phyloP scores from a whole-genome alignment of 2,329 filamentous ascomycete species.

The Pseudogymnoascus sp. region DNA sequence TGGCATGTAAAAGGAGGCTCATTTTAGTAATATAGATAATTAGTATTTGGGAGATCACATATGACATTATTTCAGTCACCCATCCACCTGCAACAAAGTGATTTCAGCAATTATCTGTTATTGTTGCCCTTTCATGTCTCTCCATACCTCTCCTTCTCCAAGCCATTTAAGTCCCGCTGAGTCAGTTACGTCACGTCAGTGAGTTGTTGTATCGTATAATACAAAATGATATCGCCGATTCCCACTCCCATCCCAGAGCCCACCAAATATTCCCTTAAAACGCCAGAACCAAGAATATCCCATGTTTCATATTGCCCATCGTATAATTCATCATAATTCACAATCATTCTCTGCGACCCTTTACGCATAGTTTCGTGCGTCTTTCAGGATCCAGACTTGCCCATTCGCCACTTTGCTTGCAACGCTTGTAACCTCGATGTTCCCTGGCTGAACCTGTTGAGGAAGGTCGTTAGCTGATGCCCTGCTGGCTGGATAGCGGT shows the following conservation, averaged over 20 bases:
- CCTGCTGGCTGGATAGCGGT: background rate
- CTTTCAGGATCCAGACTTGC: constrained; percentile 56
- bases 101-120: background rate
- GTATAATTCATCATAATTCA: background rate
- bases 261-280: background rate
- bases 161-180: background rate
- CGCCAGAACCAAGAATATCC: background rate
- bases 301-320: background rate
- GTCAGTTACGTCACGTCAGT: background rate
- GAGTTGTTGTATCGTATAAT: background rate
- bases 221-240: background rate
- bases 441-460: constrained; percentile 63
- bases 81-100: background rate
- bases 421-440: constrained; percentile 66
- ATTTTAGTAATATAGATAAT: background rate
- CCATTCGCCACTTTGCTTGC: constrained; percentile 76
- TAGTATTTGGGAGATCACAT: background rate
- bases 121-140: background rate
- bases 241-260: background rate
- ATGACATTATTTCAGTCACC: background rate
- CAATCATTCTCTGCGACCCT: background rate
- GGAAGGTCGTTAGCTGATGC: constrained; percentile 1
- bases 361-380: constrained; percentile 35
- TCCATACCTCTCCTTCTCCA: background rate
- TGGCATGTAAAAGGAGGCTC: constrained; percentile 9